Evolutionary conservation across 768 basidiomycete species (phyloP).

Genomic region (Clavulina sp.): DNA sequence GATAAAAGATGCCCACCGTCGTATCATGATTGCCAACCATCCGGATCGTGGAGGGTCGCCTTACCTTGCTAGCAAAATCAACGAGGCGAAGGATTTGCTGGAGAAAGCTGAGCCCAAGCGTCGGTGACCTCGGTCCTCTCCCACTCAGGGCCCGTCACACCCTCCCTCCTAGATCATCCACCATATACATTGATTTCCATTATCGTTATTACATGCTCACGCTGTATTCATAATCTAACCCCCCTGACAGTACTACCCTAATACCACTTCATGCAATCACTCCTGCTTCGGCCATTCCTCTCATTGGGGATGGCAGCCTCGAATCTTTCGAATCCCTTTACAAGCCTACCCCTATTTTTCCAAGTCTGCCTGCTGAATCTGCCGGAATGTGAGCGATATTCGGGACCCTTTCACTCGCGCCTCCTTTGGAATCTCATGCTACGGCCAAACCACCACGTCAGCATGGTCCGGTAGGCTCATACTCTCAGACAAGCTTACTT

Average conservation of each 20-base stretch:
- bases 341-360: no score
- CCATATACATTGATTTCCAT: not conserved
- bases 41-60: slow-evolving; percentile 98
- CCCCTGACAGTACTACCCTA: no score
- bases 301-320: no score
- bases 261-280: no score
- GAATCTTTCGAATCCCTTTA: no score
- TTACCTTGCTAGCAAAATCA: slow-evolving; percentile 95
- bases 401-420: slow-evolving; percentile 19
- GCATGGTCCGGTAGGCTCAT: not conserved
- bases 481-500: slow-evolving; percentile 14
- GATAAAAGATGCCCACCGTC: slow-evolving; percentile 89
- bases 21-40: slow-evolving; percentile 97
- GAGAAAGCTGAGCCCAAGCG: slow-evolving; percentile 44
- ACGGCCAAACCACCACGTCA: not conserved
- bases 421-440: slow-evolving; percentile 24
- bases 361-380: slow-evolving; percentile 16
- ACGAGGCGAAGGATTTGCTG: slow-evolving; percentile 88
- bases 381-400: slow-evolving; percentile 26
- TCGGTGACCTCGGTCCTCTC: slow-evolving; percentile 2
- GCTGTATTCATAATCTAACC: no score
- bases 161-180: not conserved
- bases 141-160: not conserved
- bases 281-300: no score
- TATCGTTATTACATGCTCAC: no score